Percentiles rank a stretch among this genome's conserved stretches.
Conservation (phyloP, 495 filamentous ascomycete species). For the Penicillium subrubescens region DNA sequence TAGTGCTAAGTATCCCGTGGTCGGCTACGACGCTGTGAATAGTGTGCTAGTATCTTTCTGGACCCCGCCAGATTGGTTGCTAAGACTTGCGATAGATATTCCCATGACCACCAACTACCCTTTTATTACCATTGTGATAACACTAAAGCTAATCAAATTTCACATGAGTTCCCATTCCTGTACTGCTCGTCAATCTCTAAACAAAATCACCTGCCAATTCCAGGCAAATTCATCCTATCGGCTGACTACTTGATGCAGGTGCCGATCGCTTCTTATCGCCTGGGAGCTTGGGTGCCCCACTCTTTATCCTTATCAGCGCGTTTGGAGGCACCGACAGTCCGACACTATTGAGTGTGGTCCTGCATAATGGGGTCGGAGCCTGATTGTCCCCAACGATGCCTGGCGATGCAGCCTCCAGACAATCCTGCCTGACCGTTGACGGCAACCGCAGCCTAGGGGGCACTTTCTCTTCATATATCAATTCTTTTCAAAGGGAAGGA, state of each 20-base stretch:
- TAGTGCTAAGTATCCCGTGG: neutral
- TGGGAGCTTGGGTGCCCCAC: neutral
- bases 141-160: too few species aligned
- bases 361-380: neutral
- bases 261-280: conserved; percentile 22
- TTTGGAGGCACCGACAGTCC: neutral
- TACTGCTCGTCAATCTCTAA: neutral
- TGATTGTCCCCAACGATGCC: neutral
- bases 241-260: conserved; percentile 17
- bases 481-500: neutral
- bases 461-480: neutral
- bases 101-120: neutral
- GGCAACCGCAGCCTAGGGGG: neutral
- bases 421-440: neutral
- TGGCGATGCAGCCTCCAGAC: neutral
- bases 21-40: neutral
- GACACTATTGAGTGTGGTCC: neutral
- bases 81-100: too few species aligned
- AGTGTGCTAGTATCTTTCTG: neutral
- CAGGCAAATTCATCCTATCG: neutral
- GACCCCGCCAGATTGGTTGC: neutral
- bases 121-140: too few species aligned
- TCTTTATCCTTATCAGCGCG: neutral
- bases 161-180: neutral
- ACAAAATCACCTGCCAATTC: neutral